Percentiles rank a stretch among this genome's conserved stretches.
Evolutionary conservation across 805 yeast genomes (phyloP).

Genomic region (Scheffersomyces amazonensis): DNA sequence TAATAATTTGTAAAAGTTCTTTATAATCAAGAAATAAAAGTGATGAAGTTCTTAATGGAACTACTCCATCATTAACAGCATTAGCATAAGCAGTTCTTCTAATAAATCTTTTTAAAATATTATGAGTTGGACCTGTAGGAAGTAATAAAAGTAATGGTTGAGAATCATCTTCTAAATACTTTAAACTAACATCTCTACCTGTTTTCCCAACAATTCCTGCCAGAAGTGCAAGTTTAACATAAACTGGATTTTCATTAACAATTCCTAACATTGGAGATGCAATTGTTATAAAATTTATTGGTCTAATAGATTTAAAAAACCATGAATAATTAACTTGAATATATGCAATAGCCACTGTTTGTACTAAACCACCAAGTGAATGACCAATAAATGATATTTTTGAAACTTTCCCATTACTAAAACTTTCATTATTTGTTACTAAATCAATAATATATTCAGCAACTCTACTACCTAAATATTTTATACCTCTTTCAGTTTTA

Average conservation of each 20-base stretch:
- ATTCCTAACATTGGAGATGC: constrained; percentile 92
- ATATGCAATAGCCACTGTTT: constrained; percentile 86
- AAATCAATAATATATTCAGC: constrained; percentile 70
- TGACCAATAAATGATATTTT: constrained; percentile 88
- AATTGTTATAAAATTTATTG: constrained; percentile 74
- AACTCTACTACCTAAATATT: constrained; percentile 75
- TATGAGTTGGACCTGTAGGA: constrained; percentile 73
- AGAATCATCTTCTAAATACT: constrained; percentile 36
- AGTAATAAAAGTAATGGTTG: constrained; percentile 72
- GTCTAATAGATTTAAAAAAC: constrained; percentile 63
- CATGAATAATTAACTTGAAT: constrained; percentile 65
- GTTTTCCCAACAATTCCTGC: constrained; percentile 90
- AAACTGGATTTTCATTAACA: constrained; percentile 81
- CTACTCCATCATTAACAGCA: constrained; percentile 90
- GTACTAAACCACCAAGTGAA: constrained; percentile 90
- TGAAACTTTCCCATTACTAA: constrained; percentile 37
- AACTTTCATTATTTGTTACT: constrained; percentile 39
- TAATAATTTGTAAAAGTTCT: constrained; percentile 39
- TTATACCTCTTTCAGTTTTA: constrained; percentile 85
- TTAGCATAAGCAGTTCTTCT: constrained; percentile 86
- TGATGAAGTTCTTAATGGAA: constrained; percentile 89
- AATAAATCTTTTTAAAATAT: constrained; percentile 57
- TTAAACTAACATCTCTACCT: constrained; percentile 84
- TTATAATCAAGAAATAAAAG: constrained; percentile 82
- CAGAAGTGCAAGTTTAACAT: constrained; percentile 78